Percentiles rank a stretch among this genome's conserved stretches.
Evolutionary conservation across 2,329 filamentous ascomycete species (phyloP).

Genomic region (Anthostomella pinea): DNA sequence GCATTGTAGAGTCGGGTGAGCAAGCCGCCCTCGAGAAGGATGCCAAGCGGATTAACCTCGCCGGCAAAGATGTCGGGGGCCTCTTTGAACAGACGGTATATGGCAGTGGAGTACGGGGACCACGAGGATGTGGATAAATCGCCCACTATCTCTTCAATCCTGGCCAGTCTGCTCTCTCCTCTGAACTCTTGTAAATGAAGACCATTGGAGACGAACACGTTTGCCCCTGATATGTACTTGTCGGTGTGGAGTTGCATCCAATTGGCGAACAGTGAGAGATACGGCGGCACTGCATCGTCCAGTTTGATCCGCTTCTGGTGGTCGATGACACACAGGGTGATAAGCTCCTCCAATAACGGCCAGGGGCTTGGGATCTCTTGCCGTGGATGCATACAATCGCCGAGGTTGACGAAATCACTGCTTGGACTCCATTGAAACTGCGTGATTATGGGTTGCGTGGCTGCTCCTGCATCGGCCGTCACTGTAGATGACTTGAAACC

Average conservation of each 20-base stretch:
- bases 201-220: not conserved
- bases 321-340: conserved; percentile 1
- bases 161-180: not conserved
- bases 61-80: not conserved
- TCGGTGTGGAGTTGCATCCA: conserved; percentile 1
- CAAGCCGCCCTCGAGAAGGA: not conserved
- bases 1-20: not conserved
- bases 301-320: not conserved
- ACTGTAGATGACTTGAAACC: conserved; percentile 1
- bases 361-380: not conserved
- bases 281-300: not conserved
- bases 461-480: not conserved
- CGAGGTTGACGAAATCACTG: conserved; percentile 2
- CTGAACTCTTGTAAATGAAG: not conserved
- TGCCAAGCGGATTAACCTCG: not conserved
- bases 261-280: not conserved
- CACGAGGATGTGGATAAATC: not conserved
- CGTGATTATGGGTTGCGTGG: not conserved
- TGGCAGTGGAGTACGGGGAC: not conserved
- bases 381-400: not conserved
- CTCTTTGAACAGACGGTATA: conserved; percentile 1
- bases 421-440: conserved; percentile 1
- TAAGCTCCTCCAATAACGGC: conserved; percentile 2
- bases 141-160: conserved; percentile 1
- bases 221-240: not conserved